Base-by-base conservation (phyloP, 495 filamentous ascomycete genomes). In the Pyrenula aspistea region DNA sequence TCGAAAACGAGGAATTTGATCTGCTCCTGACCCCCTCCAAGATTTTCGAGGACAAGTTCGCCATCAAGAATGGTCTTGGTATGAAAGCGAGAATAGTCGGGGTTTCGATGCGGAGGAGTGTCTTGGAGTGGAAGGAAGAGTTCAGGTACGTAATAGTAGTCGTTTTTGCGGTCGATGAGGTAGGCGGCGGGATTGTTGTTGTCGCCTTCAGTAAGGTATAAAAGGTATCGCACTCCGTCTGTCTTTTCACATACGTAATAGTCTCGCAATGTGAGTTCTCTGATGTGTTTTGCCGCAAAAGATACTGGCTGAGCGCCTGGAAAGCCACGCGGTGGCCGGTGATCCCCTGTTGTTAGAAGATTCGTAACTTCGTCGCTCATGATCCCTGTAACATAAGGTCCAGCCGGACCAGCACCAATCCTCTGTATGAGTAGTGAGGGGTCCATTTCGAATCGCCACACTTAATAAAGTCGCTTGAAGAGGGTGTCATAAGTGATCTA, bases 231-330 rank as follows among this genome's bases (percentile, higher is more conserved):
- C 62, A 97, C 89, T 36, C 93, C 93, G 65, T 98, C 93, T 0
- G 92, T 95, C 71, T 98, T 98, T 71, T 98, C 93, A 75, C 93
- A 96, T 61, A 98, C 87, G 65, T 88, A 97, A 72, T 96, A 98
- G 68, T 97, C 93, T 55, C 84, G 73, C 47, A 76, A 77, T 42
- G 84, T 82, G 10, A 98, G 75, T 71, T 91, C 91, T 1, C 80
- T 68, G 2, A 96, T 66, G 65, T 98, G 93, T 57, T 79, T 74
- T 22, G 83, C 71, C 52, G 86, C 77, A 67, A 98, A 97, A 63
- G 86, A 91, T 55, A 98, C 90, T 12, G 93, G 93, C 69, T 98
- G 93, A 52, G 93, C 92, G 60, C 93, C 93, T 2, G 93, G 93
- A 58, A 98, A 98, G 31, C 8, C 31, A 8, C 31, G 31, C 4